Base-by-base conservation (phyloP, 345 rosid genomes). In the Rhodamnia argentea region DNA sequence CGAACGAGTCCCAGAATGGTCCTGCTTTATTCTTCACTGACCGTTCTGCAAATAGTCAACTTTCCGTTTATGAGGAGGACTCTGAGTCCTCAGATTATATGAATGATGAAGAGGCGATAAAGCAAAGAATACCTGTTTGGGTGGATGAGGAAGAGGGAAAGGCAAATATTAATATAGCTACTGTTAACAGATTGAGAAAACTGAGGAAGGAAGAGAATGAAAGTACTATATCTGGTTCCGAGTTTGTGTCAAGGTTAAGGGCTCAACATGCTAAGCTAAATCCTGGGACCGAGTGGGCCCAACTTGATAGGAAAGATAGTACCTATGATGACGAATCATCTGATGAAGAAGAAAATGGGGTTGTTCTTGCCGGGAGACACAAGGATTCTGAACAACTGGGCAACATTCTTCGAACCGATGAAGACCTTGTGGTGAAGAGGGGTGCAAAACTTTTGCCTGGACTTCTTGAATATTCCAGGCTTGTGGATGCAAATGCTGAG, bases 221-320 rank as follows among this genome's bases (percentile, higher is more conserved):
- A 91, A 90, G 90, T 13, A 83, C 90, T 85, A 92, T 97, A 87
- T 90, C 96, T 64, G 99, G 96, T 52, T 88, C 92, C 1, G 96
- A 94, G 84, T 97, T 95, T 89, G 92, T 93, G 59, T 86, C 94
- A 9, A 94, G 99, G 89, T 88, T 95, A 87, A 93, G 99, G 89
- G 97, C 95, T 90, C 97, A 96, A 81, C 98, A 96, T 76, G 92
- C 90, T 64, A 97, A 97, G 92, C 86, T 96, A 88, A 94, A 95
- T 85, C 99, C 93, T 2, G 95, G 95, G 15, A 95, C 99, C 2
- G 98, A 96, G 7, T 97, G 99, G 99, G 99, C 99, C 26, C 90
- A 86, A 55, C 90, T 83, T 58, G 95, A 88, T 91, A 89, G 87
- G 2, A 84, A 62, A 32, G 82, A 83, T 84, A 86, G 64, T 78